Base-by-base conservation (phyloP, 108 stramenopile genomes). In the Nitzschia putrida region DNA sequence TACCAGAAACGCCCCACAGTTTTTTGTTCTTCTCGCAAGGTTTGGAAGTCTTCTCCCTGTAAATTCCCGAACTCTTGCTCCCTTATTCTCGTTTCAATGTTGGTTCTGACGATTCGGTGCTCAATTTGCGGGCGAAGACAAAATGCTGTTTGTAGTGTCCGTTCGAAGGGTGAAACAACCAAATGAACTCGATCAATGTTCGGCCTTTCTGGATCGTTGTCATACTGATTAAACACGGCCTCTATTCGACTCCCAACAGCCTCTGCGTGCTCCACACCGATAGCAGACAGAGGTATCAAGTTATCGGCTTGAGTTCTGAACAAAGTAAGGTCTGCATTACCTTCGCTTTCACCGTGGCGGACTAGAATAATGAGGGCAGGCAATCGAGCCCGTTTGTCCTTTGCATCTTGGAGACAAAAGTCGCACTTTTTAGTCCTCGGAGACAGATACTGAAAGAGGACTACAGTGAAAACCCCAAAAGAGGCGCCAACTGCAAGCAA, bases 21-120 rank as follows among this genome's bases (percentile, higher is more conserved):
- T 22, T 80, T 53, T 61, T 72, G 65, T 68, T 84, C 68, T 42
- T 76, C 20, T 26, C 71, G 64, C 44, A 57, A 66, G 14, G 38
- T 37, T 25, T 64, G 52, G 68, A 81, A 67, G 0, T 79, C 57
- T 10, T 78, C 53, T 6, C 55, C 34, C 57, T 80, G 79, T 12
- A 80, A 50, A 54, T 83, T 83, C 4, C 83, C 83, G 66, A 83
- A 77, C 39, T 83, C 75, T 56, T 83, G 83, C 61, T 83, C 83
- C 0, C 74, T 66, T 0, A 83, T 57, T 24, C 79, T 52, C 18
- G 77, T 26, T 66, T 79, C 75, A 0, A 69, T n/a, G 18, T 73
- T 54, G 1, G 72, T 74, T 23, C 74, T 22, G 8, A 71, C 68
- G 22, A 80, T 41, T 53, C 70, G 41, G 64, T 70, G 54, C 16